phyloP scores from a whole-genome alignment of 768 basidiomycete genomes.

The Candolleomyces aberdarensis region DNA sequence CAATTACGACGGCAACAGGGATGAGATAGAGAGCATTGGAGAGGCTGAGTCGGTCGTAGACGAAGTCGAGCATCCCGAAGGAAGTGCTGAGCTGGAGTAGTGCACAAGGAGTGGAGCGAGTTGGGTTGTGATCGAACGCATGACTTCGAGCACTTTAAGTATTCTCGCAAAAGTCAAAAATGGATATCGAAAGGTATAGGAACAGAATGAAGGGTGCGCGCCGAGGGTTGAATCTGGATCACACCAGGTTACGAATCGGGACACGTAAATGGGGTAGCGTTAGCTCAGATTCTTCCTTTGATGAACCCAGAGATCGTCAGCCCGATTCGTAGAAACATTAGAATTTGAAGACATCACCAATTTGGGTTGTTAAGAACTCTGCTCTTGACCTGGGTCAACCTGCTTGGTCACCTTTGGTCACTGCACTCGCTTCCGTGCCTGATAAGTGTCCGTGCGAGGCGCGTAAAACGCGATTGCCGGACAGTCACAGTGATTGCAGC shows the following conservation, averaged over 20 bases:
- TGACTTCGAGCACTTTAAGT: not conserved
- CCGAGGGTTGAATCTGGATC: not conserved
- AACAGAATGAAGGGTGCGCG: not conserved
- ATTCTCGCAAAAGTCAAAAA: not conserved
- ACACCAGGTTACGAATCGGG: not conserved
- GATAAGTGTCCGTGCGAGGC: no score
- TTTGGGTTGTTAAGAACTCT: no score
- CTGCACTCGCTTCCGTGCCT: no score
- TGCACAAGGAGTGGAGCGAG: not conserved
- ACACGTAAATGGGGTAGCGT: not conserved
- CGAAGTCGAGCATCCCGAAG: not conserved
- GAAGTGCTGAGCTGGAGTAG: not conserved
- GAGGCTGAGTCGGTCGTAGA: not conserved
- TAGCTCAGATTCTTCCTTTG: not conserved
- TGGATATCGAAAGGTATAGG: not conserved
- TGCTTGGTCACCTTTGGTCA: no score
- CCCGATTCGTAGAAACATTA: no score
- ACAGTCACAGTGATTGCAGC: no score
- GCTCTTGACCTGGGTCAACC: no score
- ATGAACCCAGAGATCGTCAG: no score
- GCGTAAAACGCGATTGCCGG: no score
- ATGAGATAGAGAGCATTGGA: slow-evolving; percentile 8
- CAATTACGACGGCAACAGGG: slow-evolving; percentile 27
- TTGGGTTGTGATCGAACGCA: not conserved
- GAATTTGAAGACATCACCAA: no score